Conservation (phyloP, 441 rosid genomes). For the Syzygium syzygioides region DNA sequence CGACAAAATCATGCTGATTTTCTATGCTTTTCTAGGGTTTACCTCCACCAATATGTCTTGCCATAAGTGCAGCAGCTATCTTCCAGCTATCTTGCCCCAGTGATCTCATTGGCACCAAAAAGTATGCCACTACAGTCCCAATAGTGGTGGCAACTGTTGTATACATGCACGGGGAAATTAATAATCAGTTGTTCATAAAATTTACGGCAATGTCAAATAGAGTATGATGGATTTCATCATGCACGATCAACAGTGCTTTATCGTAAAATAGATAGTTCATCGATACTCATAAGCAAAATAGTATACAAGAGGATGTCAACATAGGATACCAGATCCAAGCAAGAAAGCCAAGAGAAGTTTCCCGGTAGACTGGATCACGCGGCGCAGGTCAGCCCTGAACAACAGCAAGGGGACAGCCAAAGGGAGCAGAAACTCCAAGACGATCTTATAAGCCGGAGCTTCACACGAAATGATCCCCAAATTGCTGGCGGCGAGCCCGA, state of each 20-base stretch:
- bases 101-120: slow-evolving; percentile 76
- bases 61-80: slow-evolving; percentile 97
- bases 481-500: slow-evolving; percentile 75
- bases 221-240: not conserved
- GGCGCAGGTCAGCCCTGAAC: slow-evolving; percentile 77
- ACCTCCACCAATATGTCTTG: slow-evolving; percentile 93
- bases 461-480: slow-evolving; percentile 51
- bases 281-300: not conserved
- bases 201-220: not conserved
- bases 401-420: slow-evolving; percentile 65
- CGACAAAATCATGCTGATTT: not conserved
- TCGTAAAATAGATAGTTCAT: not conserved
- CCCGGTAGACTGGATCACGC: slow-evolving; percentile 60
- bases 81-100: slow-evolving; percentile 88
- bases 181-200: not conserved
- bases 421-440: slow-evolving; percentile 59
- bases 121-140: slow-evolving; percentile 67
- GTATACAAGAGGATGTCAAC: not conserved
- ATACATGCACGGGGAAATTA: not conserved
- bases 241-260: not conserved
- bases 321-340: slow-evolving; percentile 56
- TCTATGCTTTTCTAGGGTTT: slow-evolving; percentile 1
- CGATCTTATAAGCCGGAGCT: slow-evolving; percentile 53
- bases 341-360: slow-evolving; percentile 64
- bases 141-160: slow-evolving; percentile 63